These are phyloP conservation scores for Agrocybe praecox DNA, from an alignment of 768 basidiomycete genomes.

Conservation along the genomic window DNA sequence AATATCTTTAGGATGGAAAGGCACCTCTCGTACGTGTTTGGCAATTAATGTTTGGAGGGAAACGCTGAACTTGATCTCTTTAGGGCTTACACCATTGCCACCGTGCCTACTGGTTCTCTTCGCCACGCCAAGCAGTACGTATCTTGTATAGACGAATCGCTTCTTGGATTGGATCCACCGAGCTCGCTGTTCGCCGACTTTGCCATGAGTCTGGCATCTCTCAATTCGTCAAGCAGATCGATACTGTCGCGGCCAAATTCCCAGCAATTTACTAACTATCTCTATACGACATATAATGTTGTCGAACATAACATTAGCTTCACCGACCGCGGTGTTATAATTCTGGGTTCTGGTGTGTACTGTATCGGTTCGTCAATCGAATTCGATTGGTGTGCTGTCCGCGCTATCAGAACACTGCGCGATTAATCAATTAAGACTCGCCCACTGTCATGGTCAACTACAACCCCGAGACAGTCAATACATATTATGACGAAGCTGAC, in stretches of 20 bases:
- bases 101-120: conserved; percentile 63
- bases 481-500: conserved; percentile 99
- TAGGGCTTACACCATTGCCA: conserved; percentile 67
- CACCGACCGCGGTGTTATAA: conserved; percentile 92
- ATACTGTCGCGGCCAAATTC: conserved; percentile 98
- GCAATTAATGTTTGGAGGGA: background rate
- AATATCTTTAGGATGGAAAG: conserved; percentile 85
- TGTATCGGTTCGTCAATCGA: conserved; percentile 99
- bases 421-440: conserved; percentile 91
- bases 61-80: conserved; percentile 2
- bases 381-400: conserved; percentile 99
- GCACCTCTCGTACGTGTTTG: conserved; percentile 62
- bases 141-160: conserved; percentile 96
- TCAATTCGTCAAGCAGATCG: conserved; percentile 98
- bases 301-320: conserved; percentile 90
- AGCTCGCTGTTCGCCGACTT: conserved; percentile 88
- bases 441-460: conserved; percentile 99
- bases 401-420: conserved; percentile 93
- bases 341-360: conserved; percentile 97
- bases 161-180: conserved; percentile 80
- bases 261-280: conserved; percentile 98
- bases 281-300: conserved; percentile 99
- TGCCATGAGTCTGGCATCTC: conserved; percentile 82
- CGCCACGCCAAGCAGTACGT: conserved; percentile 87
- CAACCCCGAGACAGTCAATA: conserved; percentile 98